phyloP scores from a whole-genome alignment of 257 asterid species.

The Primulina huaijiensis region DNA sequence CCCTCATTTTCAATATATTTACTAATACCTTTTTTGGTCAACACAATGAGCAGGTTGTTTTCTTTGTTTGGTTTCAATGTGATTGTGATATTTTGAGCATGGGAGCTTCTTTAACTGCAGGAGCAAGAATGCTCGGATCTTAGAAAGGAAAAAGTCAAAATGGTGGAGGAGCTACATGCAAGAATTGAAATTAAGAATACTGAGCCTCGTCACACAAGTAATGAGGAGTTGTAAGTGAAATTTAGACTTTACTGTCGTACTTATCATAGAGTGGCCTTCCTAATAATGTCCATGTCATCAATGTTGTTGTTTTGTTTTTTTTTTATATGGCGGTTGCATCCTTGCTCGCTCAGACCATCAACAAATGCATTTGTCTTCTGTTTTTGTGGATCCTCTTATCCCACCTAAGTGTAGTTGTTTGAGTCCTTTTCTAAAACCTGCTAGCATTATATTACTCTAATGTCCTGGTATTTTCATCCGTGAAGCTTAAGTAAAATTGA shows the following conservation, averaged over 20 bases:
- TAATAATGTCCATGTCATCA: background rate
- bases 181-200: constrained; percentile 41
- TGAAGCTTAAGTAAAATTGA: background rate
- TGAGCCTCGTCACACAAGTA: constrained; percentile 33
- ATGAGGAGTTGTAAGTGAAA: constrained; percentile 43
- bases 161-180: constrained; percentile 49
- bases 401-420: constrained; percentile 4
- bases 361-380: background rate
- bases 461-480: background rate
- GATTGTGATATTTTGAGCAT: background rate
- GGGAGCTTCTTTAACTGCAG: constrained; percentile 39
- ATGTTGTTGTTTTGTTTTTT: background rate
- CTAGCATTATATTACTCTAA: background rate
- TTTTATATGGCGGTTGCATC: constrained; percentile 1
- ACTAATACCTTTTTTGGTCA: background rate
- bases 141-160: constrained; percentile 49
- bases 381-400: constrained; percentile 20
- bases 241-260: constrained; percentile 5
- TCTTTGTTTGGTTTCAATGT: background rate
- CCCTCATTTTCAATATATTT: background rate
- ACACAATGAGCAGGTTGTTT: background rate
- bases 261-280: constrained; percentile 1
- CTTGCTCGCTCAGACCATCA: background rate
- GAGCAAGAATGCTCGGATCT: constrained; percentile 63
- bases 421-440: constrained; percentile 1